Percentiles rank a stretch among this genome's conserved stretches.
phyloP scores from a whole-genome alignment of 2,329 filamentous ascomycete genomes.

The Neonectria ditissima region DNA sequence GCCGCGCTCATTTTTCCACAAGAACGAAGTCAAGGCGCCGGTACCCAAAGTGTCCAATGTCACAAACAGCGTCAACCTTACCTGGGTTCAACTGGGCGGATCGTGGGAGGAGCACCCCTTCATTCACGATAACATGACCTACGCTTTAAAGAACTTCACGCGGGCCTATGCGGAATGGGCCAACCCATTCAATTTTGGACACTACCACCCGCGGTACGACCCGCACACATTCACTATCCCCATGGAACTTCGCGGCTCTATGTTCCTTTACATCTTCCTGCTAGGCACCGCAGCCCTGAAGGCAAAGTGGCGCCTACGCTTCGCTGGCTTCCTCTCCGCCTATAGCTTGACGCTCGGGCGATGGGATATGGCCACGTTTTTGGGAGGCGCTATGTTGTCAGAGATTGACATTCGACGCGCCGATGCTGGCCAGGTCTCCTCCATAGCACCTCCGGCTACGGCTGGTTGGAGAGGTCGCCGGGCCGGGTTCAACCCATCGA shows the following conservation, averaged over 20 bases:
- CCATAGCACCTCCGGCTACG: constrained; percentile 32
- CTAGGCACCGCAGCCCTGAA: constrained; percentile 53
- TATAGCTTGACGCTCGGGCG: constrained; percentile 52
- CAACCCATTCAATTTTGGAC: constrained; percentile 55
- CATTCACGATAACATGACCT: constrained; percentile 53
- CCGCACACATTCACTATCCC: constrained; percentile 57
- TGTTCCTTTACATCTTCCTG: constrained; percentile 55
- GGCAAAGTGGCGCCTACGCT: constrained; percentile 48
- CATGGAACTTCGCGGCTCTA: constrained; percentile 56
- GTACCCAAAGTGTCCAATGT: constrained; percentile 30
- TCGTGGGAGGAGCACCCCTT: constrained; percentile 57
- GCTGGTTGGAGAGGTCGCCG: constrained; percentile 21
- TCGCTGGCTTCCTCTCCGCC: constrained; percentile 46
- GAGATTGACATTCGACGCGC: constrained; percentile 51
- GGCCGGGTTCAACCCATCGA: constrained; percentile 17
- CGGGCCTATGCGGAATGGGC: constrained; percentile 54
- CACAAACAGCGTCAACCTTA: constrained; percentile 49
- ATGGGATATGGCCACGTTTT: constrained; percentile 56
- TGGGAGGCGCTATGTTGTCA: constrained; percentile 53
- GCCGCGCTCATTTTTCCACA: constrained; percentile 1
- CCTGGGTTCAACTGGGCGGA: constrained; percentile 54
- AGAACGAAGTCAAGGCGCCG: neutral
- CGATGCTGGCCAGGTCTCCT: constrained; percentile 20
- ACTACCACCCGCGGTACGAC: constrained; percentile 55
- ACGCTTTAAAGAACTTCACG: constrained; percentile 54